These are phyloP conservation scores for Stemphylium lycopersici DNA, from an alignment of 2,329 filamentous ascomycete genomes.

Conservation along the genomic window DNA sequence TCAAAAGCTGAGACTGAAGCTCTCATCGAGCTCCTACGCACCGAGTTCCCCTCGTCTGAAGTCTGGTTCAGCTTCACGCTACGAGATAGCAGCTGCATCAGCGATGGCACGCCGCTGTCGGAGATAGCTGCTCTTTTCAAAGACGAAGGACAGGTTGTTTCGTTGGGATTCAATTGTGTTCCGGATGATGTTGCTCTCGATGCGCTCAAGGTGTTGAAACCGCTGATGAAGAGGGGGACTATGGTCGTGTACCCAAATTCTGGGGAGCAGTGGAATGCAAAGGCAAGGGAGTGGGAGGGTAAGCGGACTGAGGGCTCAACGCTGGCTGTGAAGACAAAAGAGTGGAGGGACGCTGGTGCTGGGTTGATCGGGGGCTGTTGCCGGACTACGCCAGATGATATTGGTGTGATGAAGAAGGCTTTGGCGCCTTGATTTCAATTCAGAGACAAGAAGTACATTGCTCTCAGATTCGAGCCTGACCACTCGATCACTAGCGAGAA, in stretches of 20 bases:
- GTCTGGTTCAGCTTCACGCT: conserved; percentile 54
- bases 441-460: not conserved
- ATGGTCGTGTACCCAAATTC: conserved; percentile 55
- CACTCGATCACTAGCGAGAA: too few relatives aligned
- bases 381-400: conserved; percentile 52
- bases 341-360: conserved; percentile 48
- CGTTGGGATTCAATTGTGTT: conserved; percentile 56
- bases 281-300: conserved; percentile 46
- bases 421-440: conserved; percentile 13
- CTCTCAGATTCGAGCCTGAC: too few relatives aligned
- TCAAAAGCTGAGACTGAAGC: conserved; percentile 48
- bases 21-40: conserved; percentile 46
- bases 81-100: conserved; percentile 43
- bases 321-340: conserved; percentile 37
- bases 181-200: conserved; percentile 41
- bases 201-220: conserved; percentile 42
- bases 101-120: conserved; percentile 50
- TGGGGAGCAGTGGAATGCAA: conserved; percentile 55
- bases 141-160: conserved; percentile 43
- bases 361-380: conserved; percentile 56
- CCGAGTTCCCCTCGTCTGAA: conserved; percentile 46
- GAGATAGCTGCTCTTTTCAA: conserved; percentile 43
- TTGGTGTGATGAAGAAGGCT: conserved; percentile 41
- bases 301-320: conserved; percentile 26
- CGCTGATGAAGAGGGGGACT: conserved; percentile 38